phyloP scores from a whole-genome alignment of 495 filamentous ascomycete species.

The Chaetomium fimeti region DNA sequence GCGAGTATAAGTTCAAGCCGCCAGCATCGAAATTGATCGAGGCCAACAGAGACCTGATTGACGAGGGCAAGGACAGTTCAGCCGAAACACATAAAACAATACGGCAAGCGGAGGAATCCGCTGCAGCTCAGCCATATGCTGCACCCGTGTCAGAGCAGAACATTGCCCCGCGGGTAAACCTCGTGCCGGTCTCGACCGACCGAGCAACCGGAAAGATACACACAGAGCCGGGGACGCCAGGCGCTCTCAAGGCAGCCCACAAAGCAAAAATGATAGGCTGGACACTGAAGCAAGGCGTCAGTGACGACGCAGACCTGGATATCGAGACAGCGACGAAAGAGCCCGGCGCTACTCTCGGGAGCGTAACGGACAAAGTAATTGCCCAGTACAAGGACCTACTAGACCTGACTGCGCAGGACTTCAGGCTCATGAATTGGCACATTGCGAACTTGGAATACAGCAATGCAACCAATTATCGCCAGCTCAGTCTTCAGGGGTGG shows the following conservation, averaged over 20 bases:
- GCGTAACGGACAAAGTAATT: conserved; percentile 85
- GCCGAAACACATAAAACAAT: conserved; percentile 70
- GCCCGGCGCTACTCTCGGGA: conserved; percentile 71
- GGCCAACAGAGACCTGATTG: conserved; percentile 80
- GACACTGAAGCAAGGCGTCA: conserved; percentile 64
- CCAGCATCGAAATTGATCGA: conserved; percentile 68
- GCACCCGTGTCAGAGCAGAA: conserved; percentile 49
- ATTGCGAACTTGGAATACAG: conserved; percentile 97
- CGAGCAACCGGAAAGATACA: conserved; percentile 60
- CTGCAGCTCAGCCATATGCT: conserved; percentile 48
- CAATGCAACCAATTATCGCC: conserved; percentile 82
- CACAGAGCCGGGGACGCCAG: conserved; percentile 56
- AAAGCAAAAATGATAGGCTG: conserved; percentile 80
- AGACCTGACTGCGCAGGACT: conserved; percentile 78
- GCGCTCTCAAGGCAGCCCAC: conserved; percentile 60
- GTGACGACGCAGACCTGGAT: conserved; percentile 65
- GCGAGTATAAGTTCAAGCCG: conserved; percentile 77
- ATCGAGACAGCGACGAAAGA: conserved; percentile 63
- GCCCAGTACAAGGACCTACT: conserved; percentile 81
- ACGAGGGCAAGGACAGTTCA: conserved; percentile 73
- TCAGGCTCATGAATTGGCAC: conserved; percentile 95
- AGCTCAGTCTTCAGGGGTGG: conserved; percentile 87
- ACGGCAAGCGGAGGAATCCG: conserved; percentile 63
- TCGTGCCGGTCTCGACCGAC: conserved; percentile 59
- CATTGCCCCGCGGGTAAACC: conserved; percentile 48